Evolutionary conservation across 352 stramenopile genomes (phyloP).

Genomic region (Lagenidium giganteum): DNA sequence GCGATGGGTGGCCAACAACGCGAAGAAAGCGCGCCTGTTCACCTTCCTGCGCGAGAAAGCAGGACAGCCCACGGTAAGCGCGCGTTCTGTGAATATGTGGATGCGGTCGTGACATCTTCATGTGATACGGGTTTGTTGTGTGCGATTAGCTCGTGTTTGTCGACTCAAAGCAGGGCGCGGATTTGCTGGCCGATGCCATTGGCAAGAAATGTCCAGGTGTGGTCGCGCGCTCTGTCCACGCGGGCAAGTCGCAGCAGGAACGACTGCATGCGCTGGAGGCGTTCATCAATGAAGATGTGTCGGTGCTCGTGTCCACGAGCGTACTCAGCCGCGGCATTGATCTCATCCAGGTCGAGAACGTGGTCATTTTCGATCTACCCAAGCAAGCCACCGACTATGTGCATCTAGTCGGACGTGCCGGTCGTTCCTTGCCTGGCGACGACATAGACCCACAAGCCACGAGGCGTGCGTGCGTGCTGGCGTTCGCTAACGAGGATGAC

Average conservation of each 20-base stretch:
- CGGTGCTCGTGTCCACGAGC: conserved; percentile 61
- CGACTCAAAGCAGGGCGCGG: conserved; percentile 50
- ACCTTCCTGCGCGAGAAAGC: conserved; percentile 21
- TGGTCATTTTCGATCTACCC: conserved; percentile 74
- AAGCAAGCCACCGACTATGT: conserved; percentile 51
- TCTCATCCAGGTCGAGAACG: conserved; percentile 50
- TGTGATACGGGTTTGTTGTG: too few species aligned
- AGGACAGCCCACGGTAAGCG: conserved; percentile 31
- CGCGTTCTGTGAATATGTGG: too few species aligned
- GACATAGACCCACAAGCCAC: too few species aligned
- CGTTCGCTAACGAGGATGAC: conserved; percentile 42
- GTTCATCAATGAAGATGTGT: conserved; percentile 44
- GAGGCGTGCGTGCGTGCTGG: conserved; percentile 18
- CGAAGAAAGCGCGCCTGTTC: conserved; percentile 59
- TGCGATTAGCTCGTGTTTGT: conserved; percentile 66
- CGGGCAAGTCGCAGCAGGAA: conserved; percentile 57
- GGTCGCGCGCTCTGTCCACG: conserved; percentile 39
- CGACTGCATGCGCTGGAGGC: conserved; percentile 46
- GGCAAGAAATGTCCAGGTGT: conserved; percentile 31
- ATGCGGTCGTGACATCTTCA: too few species aligned
- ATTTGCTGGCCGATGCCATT: conserved; percentile 55
- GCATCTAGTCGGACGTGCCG: conserved; percentile 55
- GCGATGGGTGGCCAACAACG: conserved; percentile 47
- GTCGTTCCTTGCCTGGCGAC: too few species aligned
- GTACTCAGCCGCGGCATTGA: conserved; percentile 70